A percentile compares a stretch with the other conserved stretches of the same genome.
Evolutionary conservation across 2,329 filamentous ascomycete genomes (phyloP).

Genomic region (Thelonectria discophora): DNA sequence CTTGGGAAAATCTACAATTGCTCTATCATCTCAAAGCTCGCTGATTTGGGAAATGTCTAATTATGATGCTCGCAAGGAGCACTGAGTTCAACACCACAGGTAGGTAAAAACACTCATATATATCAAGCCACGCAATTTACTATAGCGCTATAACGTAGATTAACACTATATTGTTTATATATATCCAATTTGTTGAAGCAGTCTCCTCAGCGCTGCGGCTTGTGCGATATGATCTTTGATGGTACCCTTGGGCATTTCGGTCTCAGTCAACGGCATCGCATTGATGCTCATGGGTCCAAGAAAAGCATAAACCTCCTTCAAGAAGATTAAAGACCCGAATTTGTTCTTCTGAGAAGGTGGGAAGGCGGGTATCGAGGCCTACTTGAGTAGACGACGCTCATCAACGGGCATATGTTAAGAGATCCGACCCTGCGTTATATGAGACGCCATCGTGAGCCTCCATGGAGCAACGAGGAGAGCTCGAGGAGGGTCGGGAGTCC

Average conservation of each 20-base stretch:
- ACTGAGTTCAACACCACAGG: background rate
- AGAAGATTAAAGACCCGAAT: background rate
- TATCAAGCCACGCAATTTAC: constrained; percentile 32
- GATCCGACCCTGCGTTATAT: too few species aligned
- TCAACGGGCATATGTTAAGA: too few species aligned
- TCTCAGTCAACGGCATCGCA: background rate
- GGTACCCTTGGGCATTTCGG: background rate
- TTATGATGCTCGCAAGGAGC: background rate
- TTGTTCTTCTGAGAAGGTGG: too few species aligned
- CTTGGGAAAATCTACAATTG: constrained; percentile 12
- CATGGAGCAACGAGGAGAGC: too few species aligned
- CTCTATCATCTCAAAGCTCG: background rate
- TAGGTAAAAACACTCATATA: constrained; percentile 24
- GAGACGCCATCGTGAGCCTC: too few species aligned
- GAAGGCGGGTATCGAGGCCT: too few species aligned
- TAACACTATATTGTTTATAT: too few species aligned
- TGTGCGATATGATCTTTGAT: background rate
- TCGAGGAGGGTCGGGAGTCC: too few species aligned
- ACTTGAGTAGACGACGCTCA: too few species aligned
- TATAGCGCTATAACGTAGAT: constrained; percentile 19
- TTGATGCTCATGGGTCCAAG: background rate
- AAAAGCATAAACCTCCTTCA: background rate
- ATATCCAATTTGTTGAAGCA: background rate
- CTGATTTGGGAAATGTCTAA: constrained; percentile 26
- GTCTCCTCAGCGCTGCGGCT: background rate